Conservation (phyloP, 1,284 basidiomycete genomes). For the Ganoderma boninense region DNA sequence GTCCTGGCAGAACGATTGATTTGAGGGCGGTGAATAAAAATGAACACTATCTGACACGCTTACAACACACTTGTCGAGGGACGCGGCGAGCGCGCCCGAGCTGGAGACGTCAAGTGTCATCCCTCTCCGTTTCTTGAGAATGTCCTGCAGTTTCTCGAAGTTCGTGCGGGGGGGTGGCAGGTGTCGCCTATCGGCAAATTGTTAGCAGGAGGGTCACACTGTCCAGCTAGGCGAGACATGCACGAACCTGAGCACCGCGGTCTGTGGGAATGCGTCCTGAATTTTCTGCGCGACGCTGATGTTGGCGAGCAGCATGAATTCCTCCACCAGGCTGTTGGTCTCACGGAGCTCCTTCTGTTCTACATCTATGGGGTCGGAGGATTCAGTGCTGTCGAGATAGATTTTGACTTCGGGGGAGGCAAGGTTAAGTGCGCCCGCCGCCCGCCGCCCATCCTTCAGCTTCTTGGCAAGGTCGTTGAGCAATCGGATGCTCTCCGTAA, state of each 20-base stretch:
- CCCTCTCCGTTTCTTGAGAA: slow-evolving; percentile 87
- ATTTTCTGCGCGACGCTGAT: slow-evolving; percentile 94
- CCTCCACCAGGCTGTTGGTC: slow-evolving; percentile 97
- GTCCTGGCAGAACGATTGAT: slow-evolving; percentile 58
- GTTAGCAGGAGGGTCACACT: slow-evolving; percentile 13
- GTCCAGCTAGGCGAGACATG: slow-evolving; percentile 11
- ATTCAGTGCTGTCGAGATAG: slow-evolving; percentile 91
- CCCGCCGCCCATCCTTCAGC: slow-evolving; percentile 89
- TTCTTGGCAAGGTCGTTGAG: slow-evolving; percentile 91
- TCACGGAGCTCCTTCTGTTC: slow-evolving; percentile 95
- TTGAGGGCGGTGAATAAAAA: slow-evolving; percentile 2
- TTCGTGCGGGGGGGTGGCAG: slow-evolving; percentile 92
- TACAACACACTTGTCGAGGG: slow-evolving; percentile 76
- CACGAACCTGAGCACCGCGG: slow-evolving; percentile 87
- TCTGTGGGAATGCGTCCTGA: slow-evolving; percentile 95
- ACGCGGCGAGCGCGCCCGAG: slow-evolving; percentile 90
- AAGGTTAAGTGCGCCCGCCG: slow-evolving; percentile 94
- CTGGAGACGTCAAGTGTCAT: slow-evolving; percentile 92
- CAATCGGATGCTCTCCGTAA: slow-evolving; percentile 91
- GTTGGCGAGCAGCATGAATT: slow-evolving; percentile 99
- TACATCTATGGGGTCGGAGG: slow-evolving; percentile 95
- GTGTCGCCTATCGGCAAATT: slow-evolving; percentile 73
- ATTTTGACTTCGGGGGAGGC: slow-evolving; percentile 99
- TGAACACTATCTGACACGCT: slow-evolving; percentile 25
- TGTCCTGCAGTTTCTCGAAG: slow-evolving; percentile 96